A percentile compares a stretch with the other conserved stretches of the same genome.
phyloP scores from a whole-genome alignment of 805 yeast species.

The Ogataea nakhonphanomensis region DNA sequence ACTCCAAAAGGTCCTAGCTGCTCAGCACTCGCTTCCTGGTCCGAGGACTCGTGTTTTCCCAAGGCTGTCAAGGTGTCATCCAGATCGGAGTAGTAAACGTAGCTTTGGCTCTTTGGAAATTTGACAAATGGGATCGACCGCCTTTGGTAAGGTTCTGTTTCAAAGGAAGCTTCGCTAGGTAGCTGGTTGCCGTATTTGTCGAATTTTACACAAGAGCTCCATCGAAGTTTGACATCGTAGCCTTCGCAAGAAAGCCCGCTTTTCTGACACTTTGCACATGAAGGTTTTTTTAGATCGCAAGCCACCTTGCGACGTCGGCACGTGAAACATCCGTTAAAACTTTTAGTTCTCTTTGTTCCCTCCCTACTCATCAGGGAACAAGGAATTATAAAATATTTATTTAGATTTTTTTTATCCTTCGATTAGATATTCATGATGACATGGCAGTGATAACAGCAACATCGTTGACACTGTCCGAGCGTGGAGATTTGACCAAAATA shows the following conservation, averaged over 20 bases:
- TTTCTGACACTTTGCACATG: conserved; percentile 66
- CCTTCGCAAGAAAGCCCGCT: conserved; percentile 75
- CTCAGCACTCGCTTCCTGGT: conserved; percentile 31
- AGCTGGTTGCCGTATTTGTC: conserved; percentile 44
- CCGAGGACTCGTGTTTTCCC: conserved; percentile 43
- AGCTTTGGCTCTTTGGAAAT: conserved; percentile 57
- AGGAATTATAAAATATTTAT: not conserved
- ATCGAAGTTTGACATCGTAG: conserved; percentile 73
- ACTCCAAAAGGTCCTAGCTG: conserved; percentile 80
- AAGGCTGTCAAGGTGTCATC: conserved; percentile 62
- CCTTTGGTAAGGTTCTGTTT: conserved; percentile 57
- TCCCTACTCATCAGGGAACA: not conserved
- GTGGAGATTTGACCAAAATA: conserved; percentile 14
- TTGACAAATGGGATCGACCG: conserved; percentile 70
- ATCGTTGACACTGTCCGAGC: conserved; percentile 18
- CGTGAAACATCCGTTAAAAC: conserved; percentile 87
- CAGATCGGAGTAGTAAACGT: conserved; percentile 77
- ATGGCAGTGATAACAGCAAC: conserved; percentile 28
- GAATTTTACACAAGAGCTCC: conserved; percentile 61
- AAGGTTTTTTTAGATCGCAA: conserved; percentile 72
- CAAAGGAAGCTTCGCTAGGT: conserved; percentile 33
- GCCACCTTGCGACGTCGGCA: conserved; percentile 78
- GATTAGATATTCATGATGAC: not conserved
- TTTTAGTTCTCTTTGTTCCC: conserved; percentile 48
- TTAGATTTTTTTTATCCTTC: not conserved